phyloP scores from a whole-genome alignment of 108 stramenopile genomes.

The Stephanodiscus minutulus region DNA sequence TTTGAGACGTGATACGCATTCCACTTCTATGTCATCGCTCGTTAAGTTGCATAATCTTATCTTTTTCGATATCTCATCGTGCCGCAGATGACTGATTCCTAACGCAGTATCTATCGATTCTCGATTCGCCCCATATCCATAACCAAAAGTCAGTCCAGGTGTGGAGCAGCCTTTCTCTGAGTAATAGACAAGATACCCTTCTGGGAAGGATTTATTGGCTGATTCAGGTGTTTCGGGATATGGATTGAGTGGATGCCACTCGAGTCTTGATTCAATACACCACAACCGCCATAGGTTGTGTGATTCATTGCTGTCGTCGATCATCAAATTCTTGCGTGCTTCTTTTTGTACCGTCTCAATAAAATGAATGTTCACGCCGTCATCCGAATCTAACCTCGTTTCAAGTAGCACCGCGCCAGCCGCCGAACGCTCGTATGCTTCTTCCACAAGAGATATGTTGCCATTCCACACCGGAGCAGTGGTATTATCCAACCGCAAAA shows the following conservation, averaged over 20 bases:
- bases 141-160: conserved; percentile 69
- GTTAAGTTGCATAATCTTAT: conserved; percentile 31
- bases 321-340: conserved; percentile 8
- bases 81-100: conserved; percentile 31
- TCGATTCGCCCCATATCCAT: conserved; percentile 35
- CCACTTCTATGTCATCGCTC: background rate
- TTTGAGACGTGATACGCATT: conserved; percentile 38
- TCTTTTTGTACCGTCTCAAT: background rate
- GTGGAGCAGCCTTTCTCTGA: conserved; percentile 47
- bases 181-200: conserved; percentile 41
- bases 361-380: conserved; percentile 44
- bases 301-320: background rate
- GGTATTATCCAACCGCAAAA: background rate
- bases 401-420: conserved; percentile 45
- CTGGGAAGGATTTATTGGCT: conserved; percentile 9
- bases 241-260: conserved; percentile 49
- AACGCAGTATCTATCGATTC: conserved; percentile 6
- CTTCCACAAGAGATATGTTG: conserved; percentile 18
- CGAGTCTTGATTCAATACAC: conserved; percentile 40
- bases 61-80: conserved; percentile 41
- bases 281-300: conserved; percentile 38
- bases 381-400: conserved; percentile 72
- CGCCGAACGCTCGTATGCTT: conserved; percentile 25
- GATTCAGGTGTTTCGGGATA: conserved; percentile 14
- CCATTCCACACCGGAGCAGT: conserved; percentile 27